These are phyloP conservation scores for Saccharomycopsis selenospora DNA, from an alignment of 805 yeast genomes.

Conservation along the genomic window DNA sequence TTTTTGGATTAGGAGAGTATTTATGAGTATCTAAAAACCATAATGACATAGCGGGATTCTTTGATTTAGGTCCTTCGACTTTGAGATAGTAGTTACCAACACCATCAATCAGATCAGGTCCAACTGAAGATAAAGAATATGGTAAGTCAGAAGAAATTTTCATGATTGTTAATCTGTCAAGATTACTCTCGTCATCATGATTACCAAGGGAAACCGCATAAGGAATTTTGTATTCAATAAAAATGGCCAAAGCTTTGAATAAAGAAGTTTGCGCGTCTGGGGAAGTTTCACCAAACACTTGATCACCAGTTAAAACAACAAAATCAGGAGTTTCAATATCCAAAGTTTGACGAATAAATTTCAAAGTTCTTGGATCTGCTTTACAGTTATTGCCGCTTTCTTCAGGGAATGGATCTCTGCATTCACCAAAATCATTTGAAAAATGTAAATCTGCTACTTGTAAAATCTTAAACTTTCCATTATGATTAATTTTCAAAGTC, in stretches of 20 bases:
- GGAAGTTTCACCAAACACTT: conserved; percentile 69
- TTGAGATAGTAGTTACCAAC: conserved; percentile 70
- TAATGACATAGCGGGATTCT: conserved; percentile 46
- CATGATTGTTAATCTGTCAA: conserved; percentile 56
- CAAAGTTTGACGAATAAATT: conserved; percentile 54
- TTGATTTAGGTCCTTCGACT: conserved; percentile 36
- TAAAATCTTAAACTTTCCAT: conserved; percentile 62
- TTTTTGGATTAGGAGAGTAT: conserved; percentile 59
- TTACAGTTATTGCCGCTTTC: conserved; percentile 43
- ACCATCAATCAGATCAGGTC: conserved; percentile 68
- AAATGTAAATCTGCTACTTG: conserved; percentile 92
- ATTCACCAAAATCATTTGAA: conserved; percentile 74
- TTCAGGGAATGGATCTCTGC: conserved; percentile 67
- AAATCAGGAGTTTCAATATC: conserved; percentile 77
- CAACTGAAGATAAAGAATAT: conserved; percentile 50
- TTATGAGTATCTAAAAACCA: conserved; percentile 84
- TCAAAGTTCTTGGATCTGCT: conserved; percentile 70
- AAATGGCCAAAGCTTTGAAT: conserved; percentile 68
- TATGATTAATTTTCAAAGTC: conserved; percentile 31
- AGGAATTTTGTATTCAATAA: conserved; percentile 63
- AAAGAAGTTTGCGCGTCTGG: conserved; percentile 80
- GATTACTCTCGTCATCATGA: conserved; percentile 85
- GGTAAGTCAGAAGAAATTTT: conserved; percentile 52
- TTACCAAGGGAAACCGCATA: conserved; percentile 86
- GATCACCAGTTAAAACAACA: conserved; percentile 88